Evolutionary conservation across 78 protist genomes (phyloP), one percentile per base, ranked within the genome.

Genomic region (Dictyostelium purpureum): DNA sequence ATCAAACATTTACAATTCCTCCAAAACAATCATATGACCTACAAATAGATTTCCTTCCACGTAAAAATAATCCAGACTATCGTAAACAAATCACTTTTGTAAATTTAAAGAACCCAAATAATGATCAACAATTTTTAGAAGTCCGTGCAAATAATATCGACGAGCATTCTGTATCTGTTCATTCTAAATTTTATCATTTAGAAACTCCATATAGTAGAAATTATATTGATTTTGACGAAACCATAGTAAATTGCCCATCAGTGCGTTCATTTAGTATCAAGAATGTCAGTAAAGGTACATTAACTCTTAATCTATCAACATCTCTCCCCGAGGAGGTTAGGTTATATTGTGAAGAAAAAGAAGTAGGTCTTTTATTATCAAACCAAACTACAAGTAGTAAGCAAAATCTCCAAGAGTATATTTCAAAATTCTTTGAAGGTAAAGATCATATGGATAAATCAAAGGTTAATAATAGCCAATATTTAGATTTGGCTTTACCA

Each of bases 61-160:
- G 95, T n/a, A 92, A 83, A 70, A 94, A 87, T 45, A 93, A 87
- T 45, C 96, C 97, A 12, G 90, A 92, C 31, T 95, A 95, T n/a
- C 88, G 88, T 45, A 95, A 95, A 42, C 96, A 93, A 66, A 79
- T 95, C 54, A 79, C 94, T 1, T 71, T 95, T 47, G 35, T 78
- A 82, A 95, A 95, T 74, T 2, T 54, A 19, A 70, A 31, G n/a
- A 90, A 78, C 49, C 77, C 90, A 10, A 61, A 18, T n/a, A 77
- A 76, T 33, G 82, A 80, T 57, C 75, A 67, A 40, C 91, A 79
- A 31, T 71, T 61, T 43, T 74, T 95, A 0, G 79, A 73, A 49
- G 95, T 95, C 16, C 71, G 90, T 19, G 83, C 97, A 33, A 87
- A 95, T 76, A 93, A 91, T 52, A 49, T 88, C 19, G 97, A 95